These are phyloP conservation scores for Tuber indicum DNA, from an alignment of 495 filamentous ascomycete species.

Conservation along the genomic window DNA sequence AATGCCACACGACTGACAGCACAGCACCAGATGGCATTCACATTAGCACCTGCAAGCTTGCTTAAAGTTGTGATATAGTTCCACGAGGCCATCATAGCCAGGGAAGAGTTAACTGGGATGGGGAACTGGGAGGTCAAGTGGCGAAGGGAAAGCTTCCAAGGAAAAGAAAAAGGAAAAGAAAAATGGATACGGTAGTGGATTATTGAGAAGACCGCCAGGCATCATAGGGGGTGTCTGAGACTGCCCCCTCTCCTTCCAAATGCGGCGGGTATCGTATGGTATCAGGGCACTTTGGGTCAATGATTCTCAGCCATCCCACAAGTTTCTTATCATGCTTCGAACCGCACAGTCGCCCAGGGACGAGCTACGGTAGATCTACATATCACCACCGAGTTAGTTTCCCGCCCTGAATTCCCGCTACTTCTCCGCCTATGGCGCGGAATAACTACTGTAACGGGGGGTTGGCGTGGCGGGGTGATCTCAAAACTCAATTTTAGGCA, in stretches of 20 bases:
- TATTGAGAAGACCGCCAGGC: neutral
- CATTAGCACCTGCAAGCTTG: neutral
- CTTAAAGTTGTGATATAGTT: neutral
- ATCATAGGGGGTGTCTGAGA: neutral
- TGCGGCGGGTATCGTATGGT: neutral
- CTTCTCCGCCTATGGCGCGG: too few species aligned
- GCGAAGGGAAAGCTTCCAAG: neutral
- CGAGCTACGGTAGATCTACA: neutral
- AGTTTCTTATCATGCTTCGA: neutral
- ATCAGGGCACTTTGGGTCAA: neutral
- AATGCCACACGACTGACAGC: neutral
- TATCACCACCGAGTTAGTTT: neutral
- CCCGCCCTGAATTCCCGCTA: too few species aligned
- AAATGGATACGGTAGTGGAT: too few species aligned
- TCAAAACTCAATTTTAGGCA: neutral
- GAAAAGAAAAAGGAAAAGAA: neutral
- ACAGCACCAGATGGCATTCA: neutral
- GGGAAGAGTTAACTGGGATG: neutral
- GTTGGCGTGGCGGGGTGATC: neutral
- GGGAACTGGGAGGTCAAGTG: neutral
- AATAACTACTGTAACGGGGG: neutral
- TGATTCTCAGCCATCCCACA: neutral
- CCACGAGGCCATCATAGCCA: neutral
- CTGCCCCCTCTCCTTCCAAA: neutral
- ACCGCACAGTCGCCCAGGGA: neutral